Base-by-base conservation (phyloP, 495 filamentous ascomycete species). In the Massariosphaeria phaeospora region DNA sequence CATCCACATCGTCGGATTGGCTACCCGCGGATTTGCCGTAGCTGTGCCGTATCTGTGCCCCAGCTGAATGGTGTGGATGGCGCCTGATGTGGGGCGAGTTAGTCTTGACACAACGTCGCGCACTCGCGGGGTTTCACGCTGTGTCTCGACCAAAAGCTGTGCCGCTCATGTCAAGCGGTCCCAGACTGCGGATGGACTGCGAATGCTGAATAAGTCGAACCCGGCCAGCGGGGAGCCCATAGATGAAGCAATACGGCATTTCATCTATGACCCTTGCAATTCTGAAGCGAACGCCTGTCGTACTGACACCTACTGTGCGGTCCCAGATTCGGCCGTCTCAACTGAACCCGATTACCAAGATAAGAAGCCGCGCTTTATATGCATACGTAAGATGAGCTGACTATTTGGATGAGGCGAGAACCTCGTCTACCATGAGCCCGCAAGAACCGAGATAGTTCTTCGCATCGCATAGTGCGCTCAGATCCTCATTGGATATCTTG, bases 401-500 rank as follows among this genome's bases (percentile, higher is more conserved):
- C 48, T 63, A 58, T 38, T 50, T 51, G 11, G 48, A 54, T 23
- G 69, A 34, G 26, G 70, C 69, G 42, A 79, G 57, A 25, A 77
- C 73, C 62, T 75, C 70, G 53, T 80, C 76, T 15, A 79, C 74
- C 76, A 79, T 78, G 33, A 67, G 47, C 20, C 59, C 60, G 7
- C 68, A 72, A 26, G 73, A 70, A 3, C 77, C 77, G 36, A 79
- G 54, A 56, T 80, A 78, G 36, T 78, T 76, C 3, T 69, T 67
- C 2, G 74, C 74, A 54, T 77, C 73, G 64, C 77, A 79, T 15
- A 80, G 55, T 15, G 64, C 47, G 35, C 52, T 52, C 29, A 80
- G 56, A 21, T 64, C 62, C 41, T 72, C 66, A 30, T 52, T 48
- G n/a, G 57, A 65, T 52, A 80, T 68, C 40, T 70, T 69, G 5